Base-by-base conservation (phyloP, 2,329 filamentous ascomycete species). In the Aspergillus hortae region DNA sequence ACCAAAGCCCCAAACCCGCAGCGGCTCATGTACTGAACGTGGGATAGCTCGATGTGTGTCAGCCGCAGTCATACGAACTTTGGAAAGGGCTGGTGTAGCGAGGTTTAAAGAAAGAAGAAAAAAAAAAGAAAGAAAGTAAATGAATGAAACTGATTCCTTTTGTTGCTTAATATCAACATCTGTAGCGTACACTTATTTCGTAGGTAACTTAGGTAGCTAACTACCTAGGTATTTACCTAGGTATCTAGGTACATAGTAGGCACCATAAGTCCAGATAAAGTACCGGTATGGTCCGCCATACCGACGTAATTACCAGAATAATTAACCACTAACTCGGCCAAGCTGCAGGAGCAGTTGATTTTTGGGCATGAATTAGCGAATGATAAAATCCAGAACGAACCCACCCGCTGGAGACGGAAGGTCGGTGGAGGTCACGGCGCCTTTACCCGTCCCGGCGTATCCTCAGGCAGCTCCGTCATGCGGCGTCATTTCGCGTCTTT, bases 361-460 rank as follows among this genome's bases (percentile, higher is more conserved):
- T 30, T 30, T 30, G 27, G 27, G 27, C 27, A 38, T 36, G 15
- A n/a, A 38, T 15, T n/a, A 38, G 35, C 15, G 15, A 38, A 38
- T 38, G 46, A 38, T 14, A 48, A 46, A 21, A 27, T 7, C 6
- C 33, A 38, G 19, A 48, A 21, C 32, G 46, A 46, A 38, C 14
- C 44, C 43, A 48, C 49, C 44, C 53, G 44, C 54, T 58, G 53
- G 53, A 54, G 55, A 48, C 55, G 52, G 53, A 56, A 58, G 52
- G 56, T 52, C 49, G 48, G 58, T 57, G 58, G 58, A 59, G 55
- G 58, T 56, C 58, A 62, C 56, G 55, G 60, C 60, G 60, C 58
- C 58, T 61, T 61, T 62, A 60, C 60, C 60, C 60, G 60, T 62
- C 60, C 57, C 57, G 59, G 57, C 56, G 55, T 58, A 55, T 52